Conservation (phyloP, 2,329 filamentous ascomycete genomes). For the Aspergillus ochraceoroseus region DNA sequence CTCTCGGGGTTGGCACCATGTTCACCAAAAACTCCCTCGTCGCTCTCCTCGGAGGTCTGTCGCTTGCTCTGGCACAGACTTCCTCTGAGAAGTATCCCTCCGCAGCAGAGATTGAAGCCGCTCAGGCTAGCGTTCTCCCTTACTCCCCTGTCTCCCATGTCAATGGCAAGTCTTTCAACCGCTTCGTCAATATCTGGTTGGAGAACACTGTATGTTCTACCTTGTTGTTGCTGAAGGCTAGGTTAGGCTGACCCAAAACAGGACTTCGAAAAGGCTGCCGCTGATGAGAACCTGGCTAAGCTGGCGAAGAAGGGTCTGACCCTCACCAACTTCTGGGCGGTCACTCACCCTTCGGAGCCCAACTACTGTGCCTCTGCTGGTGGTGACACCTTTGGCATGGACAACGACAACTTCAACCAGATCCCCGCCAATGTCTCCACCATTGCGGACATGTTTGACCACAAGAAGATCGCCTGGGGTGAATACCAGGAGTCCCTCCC, state of each 20-base stretch:
- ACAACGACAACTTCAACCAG: slow-evolving; percentile 60
- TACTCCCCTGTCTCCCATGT: slow-evolving; percentile 59
- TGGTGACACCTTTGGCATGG: slow-evolving; percentile 70
- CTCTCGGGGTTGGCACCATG: slow-evolving; percentile 15
- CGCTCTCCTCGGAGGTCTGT: slow-evolving; percentile 23
- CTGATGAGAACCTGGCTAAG: slow-evolving; percentile 47
- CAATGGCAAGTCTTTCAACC: slow-evolving; percentile 66
- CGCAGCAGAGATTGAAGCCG: slow-evolving; percentile 25
- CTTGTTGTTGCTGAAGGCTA: not conserved
- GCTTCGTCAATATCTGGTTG: slow-evolving; percentile 68
- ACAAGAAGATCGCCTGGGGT: slow-evolving; percentile 61
- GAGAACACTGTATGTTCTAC: slow-evolving; percentile 60
- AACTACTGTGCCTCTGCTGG: slow-evolving; percentile 67
- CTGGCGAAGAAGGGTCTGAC: slow-evolving; percentile 51
- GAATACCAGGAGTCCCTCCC: slow-evolving; percentile 76
- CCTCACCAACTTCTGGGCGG: slow-evolving; percentile 55
- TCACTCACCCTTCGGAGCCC: slow-evolving; percentile 69
- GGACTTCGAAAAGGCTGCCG: slow-evolving; percentile 59
- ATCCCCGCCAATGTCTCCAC: slow-evolving; percentile 60
- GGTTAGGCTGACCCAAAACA: slow-evolving; percentile 8
- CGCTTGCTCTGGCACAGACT: slow-evolving; percentile 22
- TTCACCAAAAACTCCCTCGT: slow-evolving; percentile 19
- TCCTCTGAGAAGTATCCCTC: slow-evolving; percentile 26
- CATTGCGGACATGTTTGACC: slow-evolving; percentile 64
- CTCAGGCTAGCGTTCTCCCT: slow-evolving; percentile 55